Conservation (phyloP, 306 rosid species). For the Medicago arabica region DNA sequence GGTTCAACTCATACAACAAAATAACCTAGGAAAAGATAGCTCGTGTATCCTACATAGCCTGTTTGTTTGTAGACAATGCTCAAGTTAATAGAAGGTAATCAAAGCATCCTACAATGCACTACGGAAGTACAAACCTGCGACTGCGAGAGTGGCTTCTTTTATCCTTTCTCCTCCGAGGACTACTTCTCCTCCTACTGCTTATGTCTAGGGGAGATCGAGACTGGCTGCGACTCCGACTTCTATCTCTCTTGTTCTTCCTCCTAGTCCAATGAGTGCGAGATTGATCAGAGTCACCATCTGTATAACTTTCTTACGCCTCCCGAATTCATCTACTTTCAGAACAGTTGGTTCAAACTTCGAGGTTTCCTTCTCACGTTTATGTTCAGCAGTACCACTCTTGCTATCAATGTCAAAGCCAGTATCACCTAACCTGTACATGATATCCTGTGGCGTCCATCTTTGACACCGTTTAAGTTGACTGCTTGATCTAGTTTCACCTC, state of each 20-base stretch:
- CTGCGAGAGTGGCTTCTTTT: conserved; percentile 85
- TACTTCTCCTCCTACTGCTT: conserved; percentile 58
- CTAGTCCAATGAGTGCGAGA: conserved; percentile 52
- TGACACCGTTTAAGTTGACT: conserved; percentile 42
- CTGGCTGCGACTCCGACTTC: conserved; percentile 69
- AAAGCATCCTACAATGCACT: conserved; percentile 38
- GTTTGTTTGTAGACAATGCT: conserved; percentile 13
- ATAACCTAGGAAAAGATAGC: conserved; percentile 20
- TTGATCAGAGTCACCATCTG: conserved; percentile 77
- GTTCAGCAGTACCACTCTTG: conserved; percentile 45
- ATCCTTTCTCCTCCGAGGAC: conserved; percentile 72
- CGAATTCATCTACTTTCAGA: conserved; percentile 78
- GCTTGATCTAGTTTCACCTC: conserved; percentile 64
- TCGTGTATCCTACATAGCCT: conserved; percentile 12
- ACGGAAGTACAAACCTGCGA: conserved; percentile 69
- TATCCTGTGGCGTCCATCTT: conserved; percentile 45
- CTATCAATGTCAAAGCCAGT: conserved; percentile 44
- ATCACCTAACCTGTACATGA: conserved; percentile 32
- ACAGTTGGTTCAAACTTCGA: conserved; percentile 51
- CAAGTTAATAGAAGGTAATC: conserved; percentile 29
- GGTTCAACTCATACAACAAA: conserved; percentile 32
- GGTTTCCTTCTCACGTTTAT: conserved; percentile 52
- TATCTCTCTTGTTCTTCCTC: conserved; percentile 61
- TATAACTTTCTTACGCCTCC: conserved; percentile 77
- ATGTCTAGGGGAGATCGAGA: conserved; percentile 74